Evolutionary conservation across 2,329 filamentous ascomycete genomes (phyloP), one percentile per base, ranked within the genome.

Genomic region (Verticillium dahliae): DNA sequence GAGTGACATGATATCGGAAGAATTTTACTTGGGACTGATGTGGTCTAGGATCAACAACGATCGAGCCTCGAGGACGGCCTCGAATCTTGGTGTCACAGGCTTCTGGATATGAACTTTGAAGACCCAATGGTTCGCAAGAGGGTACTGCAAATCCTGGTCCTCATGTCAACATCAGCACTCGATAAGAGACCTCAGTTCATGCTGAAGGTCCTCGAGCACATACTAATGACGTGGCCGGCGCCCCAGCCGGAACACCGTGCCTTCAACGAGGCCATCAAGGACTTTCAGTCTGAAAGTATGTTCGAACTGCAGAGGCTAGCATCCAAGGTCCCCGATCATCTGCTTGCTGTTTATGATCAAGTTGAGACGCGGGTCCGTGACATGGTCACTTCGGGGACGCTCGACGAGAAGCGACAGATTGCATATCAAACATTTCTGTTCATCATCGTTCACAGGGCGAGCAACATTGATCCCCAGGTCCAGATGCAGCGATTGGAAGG

Each of bases 381-480:
- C 72, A 87, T 96, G 79, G 83, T 90, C 71, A 81, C 86, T 64
- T 85, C 90, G 57, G 86, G 90, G 35, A 83, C 84, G 60, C 77
- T 90, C 35, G 94, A 97, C 69, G 89, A 94, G 69, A 92, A 93
- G 70, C 85, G 93, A 37, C 87, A 91, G 62, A 88, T 95, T 70
- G 91, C 93, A 1, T 93, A 96, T 69, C 90, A 88, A 67, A 94
- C 92, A 10, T 94, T 98, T 65, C 81, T 98, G 1, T 96, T 99
- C 72, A 95, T 96, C 62, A 95, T 99, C 65, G 89, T 95, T 68
- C 94, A 98, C 74, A 91, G 95, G 63, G 88, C 92, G 39, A 88
- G 83, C 27, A 87, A 86, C 54, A 82, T 98, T 38, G 89, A 96
- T 66, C 81, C 84, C 18, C 80, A 81, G n/a, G 76, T 85, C 39